Evolutionary conservation across 495 filamentous ascomycete species (phyloP).

Genomic region (Arthonia radiata): DNA sequence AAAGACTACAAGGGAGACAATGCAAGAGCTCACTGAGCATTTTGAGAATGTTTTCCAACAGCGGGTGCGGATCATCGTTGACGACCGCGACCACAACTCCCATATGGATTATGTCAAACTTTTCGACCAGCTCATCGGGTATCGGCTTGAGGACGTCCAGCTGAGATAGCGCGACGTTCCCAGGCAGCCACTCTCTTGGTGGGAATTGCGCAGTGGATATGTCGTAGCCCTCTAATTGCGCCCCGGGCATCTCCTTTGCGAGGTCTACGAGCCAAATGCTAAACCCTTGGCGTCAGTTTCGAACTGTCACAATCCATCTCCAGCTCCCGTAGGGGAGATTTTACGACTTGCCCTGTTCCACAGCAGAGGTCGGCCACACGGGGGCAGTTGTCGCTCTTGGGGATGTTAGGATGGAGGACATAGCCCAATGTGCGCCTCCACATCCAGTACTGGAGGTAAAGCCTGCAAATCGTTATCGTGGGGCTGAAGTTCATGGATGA

Average conservation of each 20-base stretch:
- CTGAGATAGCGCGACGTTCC: slow-evolving; percentile 1
- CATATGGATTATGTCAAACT: slow-evolving; percentile 1
- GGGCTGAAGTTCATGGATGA: too few relatives aligned
- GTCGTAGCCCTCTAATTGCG: slow-evolving; percentile 8
- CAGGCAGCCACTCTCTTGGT: neutral
- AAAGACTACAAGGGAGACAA: slow-evolving; percentile 1
- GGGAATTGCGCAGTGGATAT: neutral
- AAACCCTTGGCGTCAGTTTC: too few relatives aligned
- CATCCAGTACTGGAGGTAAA: slow-evolving; percentile 11
- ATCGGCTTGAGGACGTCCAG: slow-evolving; percentile 1
- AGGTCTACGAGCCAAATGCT: slow-evolving; percentile 15
- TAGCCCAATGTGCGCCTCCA: slow-evolving; percentile 11
- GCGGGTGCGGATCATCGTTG: slow-evolving; percentile 2
- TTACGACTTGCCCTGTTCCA: slow-evolving; percentile 12
- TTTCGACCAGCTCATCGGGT: neutral
- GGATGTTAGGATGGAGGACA: slow-evolving; percentile 10
- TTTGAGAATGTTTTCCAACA: slow-evolving; percentile 6
- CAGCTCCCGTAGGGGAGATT: slow-evolving; percentile 1
- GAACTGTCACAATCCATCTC: too few relatives aligned
- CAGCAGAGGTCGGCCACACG: slow-evolving; percentile 14
- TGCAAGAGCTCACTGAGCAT: slow-evolving; percentile 9
- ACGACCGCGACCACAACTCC: slow-evolving; percentile 1
- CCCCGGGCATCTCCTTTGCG: too few relatives aligned
- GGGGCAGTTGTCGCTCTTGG: slow-evolving; percentile 7
- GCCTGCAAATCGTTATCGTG: too few relatives aligned